Evolutionary conservation across 1,139 yeast genomes (phyloP), one percentile per base, ranked within the genome.

Genomic region (Chernovozyma aurita): DNA sequence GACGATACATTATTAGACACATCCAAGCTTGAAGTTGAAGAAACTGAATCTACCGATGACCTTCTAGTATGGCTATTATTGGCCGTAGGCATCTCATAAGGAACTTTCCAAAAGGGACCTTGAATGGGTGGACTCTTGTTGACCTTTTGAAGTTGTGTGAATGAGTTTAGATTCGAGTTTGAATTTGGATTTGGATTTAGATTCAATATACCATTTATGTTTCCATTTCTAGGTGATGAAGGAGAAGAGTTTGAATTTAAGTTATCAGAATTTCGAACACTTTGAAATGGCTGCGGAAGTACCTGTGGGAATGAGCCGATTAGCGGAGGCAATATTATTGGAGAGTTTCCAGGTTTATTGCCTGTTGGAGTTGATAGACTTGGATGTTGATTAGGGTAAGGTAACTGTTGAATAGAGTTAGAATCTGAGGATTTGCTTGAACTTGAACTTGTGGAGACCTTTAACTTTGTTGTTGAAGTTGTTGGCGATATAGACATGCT

Each of bases 81-180:
- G 24, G 37, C 42, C 12, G 52, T 53, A 2, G 75, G 76, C 74
- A 70, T 66, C 47, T 70, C 75, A 50, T 70, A 70, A 21, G 76
- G 76, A 8, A 70, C 76, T 47, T 68, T 70, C 76, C 76, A 70
- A 50, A 70, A 66, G 4, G 75, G 75, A 13, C 72, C 75, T 41
- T 62, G 70, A 28, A 68, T 60, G 30, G 68, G 68, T 3, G 70
- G 66, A 38, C 62, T 56, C 31, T 48, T 54, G 44, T 45, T 30
- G 12, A 12, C 28, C 28, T 26, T 26, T 16, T 13, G 28, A 7
- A 20, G 9, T 40, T 44, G 21, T 39, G 39, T 31, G 16, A 24
- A 11, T 4, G 15, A 11, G 17, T 7, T 24, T n/a, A 20, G 9
- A 18, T 11, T 18, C 8, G 16, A 9, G 12, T 24, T 16, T n/a